Base-by-base conservation (phyloP, 495 filamentous ascomycete species). In the Daldinia decipiens region DNA sequence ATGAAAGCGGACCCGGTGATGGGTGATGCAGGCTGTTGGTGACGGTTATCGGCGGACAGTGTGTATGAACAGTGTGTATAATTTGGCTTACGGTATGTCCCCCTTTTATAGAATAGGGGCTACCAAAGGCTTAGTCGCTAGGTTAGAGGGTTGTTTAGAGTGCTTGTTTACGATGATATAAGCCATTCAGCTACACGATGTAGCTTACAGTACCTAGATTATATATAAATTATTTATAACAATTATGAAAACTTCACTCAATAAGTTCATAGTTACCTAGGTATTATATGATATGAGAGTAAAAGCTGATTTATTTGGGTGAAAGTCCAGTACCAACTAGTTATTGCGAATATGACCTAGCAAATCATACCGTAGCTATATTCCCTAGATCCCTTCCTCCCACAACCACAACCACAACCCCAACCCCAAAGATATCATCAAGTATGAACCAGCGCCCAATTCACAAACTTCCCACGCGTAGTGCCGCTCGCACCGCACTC, bases 371-470 rank as follows among this genome's bases (percentile, higher is more conserved):
- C 15, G n/a, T 12, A 45, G 6, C n/a, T 9, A 36, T 36, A 13
- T 4, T 11, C 0, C 0, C 40, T 19, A 9, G 1, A 45, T 5
- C 34, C 40, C 6, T 45, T 19, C 15, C 40, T 9, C n/a, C n/a
- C n/a, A n/a, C n/a, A n/a, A n/a, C n/a, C n/a, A n/a, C n/a, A n/a
- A n/a, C n/a, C n/a, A n/a, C n/a, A n/a, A n/a, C n/a, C n/a, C n/a
- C n/a, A n/a, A 47, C 24, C 19, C 19, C 19, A 24, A 24, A 24
- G n/a, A n/a, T n/a, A n/a, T n/a, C n/a, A 45, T 29, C 36, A 65
- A 21, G 11, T n/a, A n/a, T 24, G 55, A 26, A 59, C 59, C 31
- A 67, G 32, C 17, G 55, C 55, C 64, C 64, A 67, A 26, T 67
- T 67, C 29, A 67, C 64, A 15, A 59, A 31, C 32, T 47, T 45